phyloP scores from a whole-genome alignment of 2,329 filamentous ascomycete genomes.

The Spiromastix sp. region DNA sequence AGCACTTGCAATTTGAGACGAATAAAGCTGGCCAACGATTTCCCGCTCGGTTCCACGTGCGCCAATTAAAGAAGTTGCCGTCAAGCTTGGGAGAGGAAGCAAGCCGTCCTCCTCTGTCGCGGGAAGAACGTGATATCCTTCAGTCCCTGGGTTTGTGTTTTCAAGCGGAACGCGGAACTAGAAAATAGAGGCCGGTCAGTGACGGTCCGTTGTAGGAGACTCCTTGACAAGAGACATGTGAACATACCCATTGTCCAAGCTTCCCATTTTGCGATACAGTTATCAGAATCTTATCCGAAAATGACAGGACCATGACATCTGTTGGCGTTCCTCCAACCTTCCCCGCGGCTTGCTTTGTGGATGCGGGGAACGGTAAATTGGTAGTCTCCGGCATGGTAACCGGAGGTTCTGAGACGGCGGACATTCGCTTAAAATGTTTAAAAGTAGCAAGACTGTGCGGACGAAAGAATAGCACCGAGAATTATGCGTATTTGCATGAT shows the following conservation, averaged over 20 bases:
- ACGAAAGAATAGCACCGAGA: no score
- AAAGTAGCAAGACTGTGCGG: no score
- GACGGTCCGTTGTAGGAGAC: constrained; percentile 9
- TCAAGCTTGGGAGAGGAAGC: constrained; percentile 71
- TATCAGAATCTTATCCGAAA: constrained; percentile 83
- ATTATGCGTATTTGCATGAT: no score
- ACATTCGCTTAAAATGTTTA: not conserved
- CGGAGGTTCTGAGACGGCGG: not conserved
- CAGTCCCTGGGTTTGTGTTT: constrained; percentile 24
- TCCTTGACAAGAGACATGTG: not conserved
- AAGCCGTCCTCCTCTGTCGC: constrained; percentile 41
- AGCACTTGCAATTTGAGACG: constrained; percentile 76
- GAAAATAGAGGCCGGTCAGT: no score
- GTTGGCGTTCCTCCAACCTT: constrained; percentile 59
- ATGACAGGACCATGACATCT: constrained; percentile 60
- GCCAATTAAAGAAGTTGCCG: constrained; percentile 76
- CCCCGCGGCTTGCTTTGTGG: constrained; percentile 49
- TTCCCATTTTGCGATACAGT: constrained; percentile 79
- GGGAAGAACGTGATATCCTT: constrained; percentile 28
- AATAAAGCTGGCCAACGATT: constrained; percentile 76
- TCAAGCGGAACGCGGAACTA: constrained; percentile 25
- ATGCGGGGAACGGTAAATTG: constrained; percentile 56
- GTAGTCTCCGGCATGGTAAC: constrained; percentile 3
- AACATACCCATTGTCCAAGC: constrained; percentile 78
- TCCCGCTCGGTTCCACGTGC: constrained; percentile 71